Base-by-base conservation (phyloP, 352 stramenopile species). In the Pythium rishiriense region DNA sequence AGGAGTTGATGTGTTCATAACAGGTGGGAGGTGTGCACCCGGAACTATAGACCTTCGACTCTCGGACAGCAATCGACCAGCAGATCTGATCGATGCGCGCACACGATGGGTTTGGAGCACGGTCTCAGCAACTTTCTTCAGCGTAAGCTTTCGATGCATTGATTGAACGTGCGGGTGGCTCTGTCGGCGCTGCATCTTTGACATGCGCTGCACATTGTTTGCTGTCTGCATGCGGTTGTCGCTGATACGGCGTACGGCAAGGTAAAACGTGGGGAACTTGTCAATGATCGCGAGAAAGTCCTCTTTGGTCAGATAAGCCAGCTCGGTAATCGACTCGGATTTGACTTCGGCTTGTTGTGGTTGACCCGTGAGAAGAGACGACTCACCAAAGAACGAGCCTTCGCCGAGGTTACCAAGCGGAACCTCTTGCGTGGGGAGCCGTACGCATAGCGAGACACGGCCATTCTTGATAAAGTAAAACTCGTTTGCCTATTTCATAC, bases 401-500 rank as follows among this genome's bases (percentile, higher is more conserved):
- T 89, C 84, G 12, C 76, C 74, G 1, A 93, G 77, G 31, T 86
- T 88, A 6, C 82, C 83, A 5, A 93, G 46, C 21, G 85, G 81
- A 28, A 87, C 62, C 45, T 77, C 63, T 39, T 68, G 50, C 1
- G 14, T 39, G 14, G 74, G 50, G 3, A 71, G 51, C 3, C 73
- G 45, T 4, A 88, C 76, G n/a, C 69, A 81, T 1, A 90, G 66
- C 11, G 76, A 87, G 11, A 90, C 84, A 29, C 75, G 74, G 1
- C 78, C 82, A 50, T 72, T 78, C 49, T 87, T 88, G 55, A 93
- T 91, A 33, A 93, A 89, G 59, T 91, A 93, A 52, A 93, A 90
- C 66, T 90, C 79, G 22, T 54, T 76, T 29, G 68, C 74, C 68
- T 79, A 48, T 49, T 42, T 50, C 41, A 8, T 28, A 48, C 31